A percentile compares a stretch with the other conserved stretches of the same genome.
These are phyloP conservation scores for Phytophthora uliginosa DNA, from an alignment of 352 stramenopile species.

Conservation along the genomic window DNA sequence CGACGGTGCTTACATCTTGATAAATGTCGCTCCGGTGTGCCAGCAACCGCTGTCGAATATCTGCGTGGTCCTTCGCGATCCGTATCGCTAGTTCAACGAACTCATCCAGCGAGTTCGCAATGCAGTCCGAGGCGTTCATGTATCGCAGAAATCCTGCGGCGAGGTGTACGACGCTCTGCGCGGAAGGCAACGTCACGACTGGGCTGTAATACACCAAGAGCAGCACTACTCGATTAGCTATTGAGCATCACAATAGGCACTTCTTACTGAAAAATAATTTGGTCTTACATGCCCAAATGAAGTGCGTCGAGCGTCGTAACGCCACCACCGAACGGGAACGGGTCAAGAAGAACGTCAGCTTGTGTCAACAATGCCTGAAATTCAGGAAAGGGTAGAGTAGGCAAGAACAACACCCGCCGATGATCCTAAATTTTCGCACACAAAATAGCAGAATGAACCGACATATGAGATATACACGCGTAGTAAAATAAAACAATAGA, in stretches of 20 bases:
- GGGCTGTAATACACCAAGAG: constrained; percentile 32
- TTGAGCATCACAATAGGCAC: neutral
- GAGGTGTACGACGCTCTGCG: constrained; percentile 66
- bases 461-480: neutral
- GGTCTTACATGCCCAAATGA: constrained; percentile 71
- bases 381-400: constrained; percentile 61
- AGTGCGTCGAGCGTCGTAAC: constrained; percentile 89
- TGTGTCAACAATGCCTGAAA: constrained; percentile 66
- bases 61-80: constrained; percentile 39
- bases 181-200: constrained; percentile 63
- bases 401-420: constrained; percentile 66
- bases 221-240: neutral
- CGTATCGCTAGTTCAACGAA: constrained; percentile 49
- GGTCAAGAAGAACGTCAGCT: constrained; percentile 83
- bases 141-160: constrained; percentile 69
- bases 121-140: constrained; percentile 59
- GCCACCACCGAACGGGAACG: constrained; percentile 87
- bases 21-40: constrained; percentile 36
- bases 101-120: constrained; percentile 47
- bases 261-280: neutral
- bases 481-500: neutral
- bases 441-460: neutral
- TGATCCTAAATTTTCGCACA: constrained; percentile 20
- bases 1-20: constrained; percentile 31
- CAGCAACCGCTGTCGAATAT: constrained; percentile 31